Percentiles rank a stretch among this genome's conserved stretches.
Evolutionary conservation across 2,329 filamentous ascomycete genomes (phyloP).

Genomic region (Exophiala xenobiotica): DNA sequence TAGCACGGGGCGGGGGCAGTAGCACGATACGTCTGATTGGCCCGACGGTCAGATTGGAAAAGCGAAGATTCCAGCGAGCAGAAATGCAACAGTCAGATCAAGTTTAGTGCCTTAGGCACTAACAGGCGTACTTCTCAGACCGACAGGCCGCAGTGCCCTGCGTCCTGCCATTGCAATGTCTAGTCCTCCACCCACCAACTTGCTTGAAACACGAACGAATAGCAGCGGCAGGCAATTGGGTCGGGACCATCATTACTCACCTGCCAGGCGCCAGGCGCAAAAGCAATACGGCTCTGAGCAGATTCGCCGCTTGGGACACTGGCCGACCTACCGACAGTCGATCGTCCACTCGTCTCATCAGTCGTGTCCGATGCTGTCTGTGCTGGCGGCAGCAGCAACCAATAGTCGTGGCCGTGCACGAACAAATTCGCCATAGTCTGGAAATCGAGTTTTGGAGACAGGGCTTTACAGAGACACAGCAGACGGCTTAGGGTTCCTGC

Average conservation of each 20-base stretch:
- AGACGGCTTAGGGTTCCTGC: slow-evolving; percentile 9
- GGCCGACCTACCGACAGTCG: slow-evolving; percentile 21
- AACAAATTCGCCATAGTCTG: slow-evolving; percentile 1
- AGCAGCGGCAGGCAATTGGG: slow-evolving; percentile 4
- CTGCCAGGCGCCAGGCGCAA: slow-evolving; percentile 16
- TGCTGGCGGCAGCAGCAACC: slow-evolving; percentile 19
- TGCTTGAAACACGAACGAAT: slow-evolving; percentile 24
- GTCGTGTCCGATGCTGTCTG: slow-evolving; percentile 21
- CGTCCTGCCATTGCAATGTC: slow-evolving; percentile 15
- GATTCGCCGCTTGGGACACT: slow-evolving; percentile 21
- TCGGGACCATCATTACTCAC: slow-evolving; percentile 15
- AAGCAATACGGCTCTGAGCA: slow-evolving; percentile 23
- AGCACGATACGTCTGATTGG: slow-evolving; percentile 14
- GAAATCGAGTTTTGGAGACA: not conserved
- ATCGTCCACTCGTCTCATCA: slow-evolving; percentile 22
- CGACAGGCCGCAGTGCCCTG: slow-evolving; percentile 13
- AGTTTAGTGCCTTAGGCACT: slow-evolving; percentile 14
- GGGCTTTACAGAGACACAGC: slow-evolving; percentile 8
- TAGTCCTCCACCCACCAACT: slow-evolving; percentile 12
- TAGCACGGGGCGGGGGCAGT: slow-evolving; percentile 13
- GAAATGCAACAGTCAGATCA: slow-evolving; percentile 13
- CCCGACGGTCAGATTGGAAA: slow-evolving; percentile 10
- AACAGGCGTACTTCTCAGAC: slow-evolving; percentile 24
- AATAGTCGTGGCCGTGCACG: slow-evolving; percentile 14
- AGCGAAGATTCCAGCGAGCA: slow-evolving; percentile 16